phyloP scores from a whole-genome alignment of 805 yeast species.

The Isabelozyma heimii region DNA sequence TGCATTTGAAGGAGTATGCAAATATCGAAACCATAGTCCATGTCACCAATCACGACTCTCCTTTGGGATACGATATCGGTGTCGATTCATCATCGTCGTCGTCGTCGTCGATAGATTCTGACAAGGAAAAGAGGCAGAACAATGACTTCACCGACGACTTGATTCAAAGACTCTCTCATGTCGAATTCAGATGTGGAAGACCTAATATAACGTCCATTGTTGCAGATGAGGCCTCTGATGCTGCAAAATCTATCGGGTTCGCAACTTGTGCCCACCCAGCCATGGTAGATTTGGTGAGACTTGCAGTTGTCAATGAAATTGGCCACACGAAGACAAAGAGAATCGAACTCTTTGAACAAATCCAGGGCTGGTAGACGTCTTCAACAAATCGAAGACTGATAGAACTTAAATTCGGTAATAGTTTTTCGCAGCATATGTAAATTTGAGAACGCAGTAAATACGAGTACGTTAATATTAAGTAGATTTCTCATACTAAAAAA shows the following conservation, averaged over 20 bases:
- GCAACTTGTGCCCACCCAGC: conserved; percentile 49
- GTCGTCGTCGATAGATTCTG: not conserved
- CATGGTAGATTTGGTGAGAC: conserved; percentile 37
- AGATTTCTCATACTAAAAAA: not conserved
- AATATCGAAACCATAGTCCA: conserved; percentile 38
- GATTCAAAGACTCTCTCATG: conserved; percentile 24
- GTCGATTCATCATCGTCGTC: not conserved
- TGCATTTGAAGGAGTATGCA: conserved; percentile 26
- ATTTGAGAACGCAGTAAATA: not conserved
- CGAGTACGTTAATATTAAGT: not conserved
- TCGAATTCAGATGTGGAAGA: conserved; percentile 46
- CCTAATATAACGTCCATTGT: conserved; percentile 37
- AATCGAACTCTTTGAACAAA: conserved; percentile 35
- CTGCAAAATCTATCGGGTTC: conserved; percentile 43
- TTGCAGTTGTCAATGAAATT: conserved; percentile 30
- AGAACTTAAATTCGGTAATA: too few relatives aligned
- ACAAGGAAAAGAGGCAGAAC: not conserved
- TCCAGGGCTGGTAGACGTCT: conserved; percentile 38
- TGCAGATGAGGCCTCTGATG: conserved; percentile 29
- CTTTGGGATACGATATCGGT: conserved; percentile 1
- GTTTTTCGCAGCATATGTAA: not conserved
- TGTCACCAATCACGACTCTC: conserved; percentile 31
- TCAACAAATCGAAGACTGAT: too few relatives aligned
- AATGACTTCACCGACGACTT: conserved; percentile 9
- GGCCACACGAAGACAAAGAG: conserved; percentile 26